Evolutionary conservation across 208 protist genomes (phyloP).

Genomic region (Trichomonas tenax): DNA sequence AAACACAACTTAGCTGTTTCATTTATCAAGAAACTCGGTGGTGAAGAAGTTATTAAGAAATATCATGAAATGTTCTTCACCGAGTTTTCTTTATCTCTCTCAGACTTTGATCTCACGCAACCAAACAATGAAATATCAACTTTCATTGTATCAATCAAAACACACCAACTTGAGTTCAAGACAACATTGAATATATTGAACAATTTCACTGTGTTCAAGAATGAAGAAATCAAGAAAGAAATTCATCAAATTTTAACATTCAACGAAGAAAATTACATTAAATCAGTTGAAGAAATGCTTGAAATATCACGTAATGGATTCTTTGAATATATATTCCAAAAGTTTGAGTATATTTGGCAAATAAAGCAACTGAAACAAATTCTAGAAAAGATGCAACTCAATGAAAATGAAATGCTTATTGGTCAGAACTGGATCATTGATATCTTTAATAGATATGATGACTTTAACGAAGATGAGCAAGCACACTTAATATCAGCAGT

Average conservation of each 20-base stretch:
- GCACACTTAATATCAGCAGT: neutral
- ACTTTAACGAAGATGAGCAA: neutral
- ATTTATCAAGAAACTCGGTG: neutral
- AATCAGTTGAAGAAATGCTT: neutral
- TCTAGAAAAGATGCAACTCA: neutral
- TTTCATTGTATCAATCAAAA: neutral
- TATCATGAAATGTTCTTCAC: neutral
- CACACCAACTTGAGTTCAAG: neutral
- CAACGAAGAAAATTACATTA: neutral
- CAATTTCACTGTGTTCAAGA: neutral
- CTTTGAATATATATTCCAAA: neutral
- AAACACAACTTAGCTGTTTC: neutral
- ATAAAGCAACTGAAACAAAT: neutral
- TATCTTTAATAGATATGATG: neutral
- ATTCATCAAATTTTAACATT: neutral
- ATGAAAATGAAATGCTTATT: neutral
- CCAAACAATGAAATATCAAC: neutral
- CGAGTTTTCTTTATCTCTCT: neutral
- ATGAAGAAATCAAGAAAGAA: neutral
- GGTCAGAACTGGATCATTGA: neutral
- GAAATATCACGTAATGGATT: neutral
- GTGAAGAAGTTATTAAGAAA: neutral
- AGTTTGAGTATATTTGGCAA: neutral
- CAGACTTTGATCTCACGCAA: neutral
- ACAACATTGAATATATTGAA: neutral